Percentiles rank a stretch among this genome's conserved stretches.
Evolutionary conservation across 345 rosid species (phyloP).

Genomic region (Trapa bicornis): DNA sequence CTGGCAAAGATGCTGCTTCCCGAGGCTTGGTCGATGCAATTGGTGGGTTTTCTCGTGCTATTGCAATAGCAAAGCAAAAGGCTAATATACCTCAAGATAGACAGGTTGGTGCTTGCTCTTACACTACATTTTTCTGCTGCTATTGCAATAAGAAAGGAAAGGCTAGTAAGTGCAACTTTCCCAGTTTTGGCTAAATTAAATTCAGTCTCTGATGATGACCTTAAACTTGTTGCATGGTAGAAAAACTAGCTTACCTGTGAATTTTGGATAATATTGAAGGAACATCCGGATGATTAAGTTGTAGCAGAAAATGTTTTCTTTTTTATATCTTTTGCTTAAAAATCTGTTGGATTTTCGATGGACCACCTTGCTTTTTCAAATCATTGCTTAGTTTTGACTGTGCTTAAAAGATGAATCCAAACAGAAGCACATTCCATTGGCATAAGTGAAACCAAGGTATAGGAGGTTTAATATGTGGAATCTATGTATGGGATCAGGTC

Average conservation of each 20-base stretch:
- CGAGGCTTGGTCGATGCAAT: slow-evolving; percentile 75
- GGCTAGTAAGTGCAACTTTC: too few species aligned
- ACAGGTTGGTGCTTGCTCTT: slow-evolving; percentile 21
- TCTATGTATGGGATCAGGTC: slow-evolving; percentile 32
- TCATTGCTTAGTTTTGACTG: too few species aligned
- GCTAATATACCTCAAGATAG: slow-evolving; percentile 60
- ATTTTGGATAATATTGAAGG: neutral
- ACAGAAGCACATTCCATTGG: too few species aligned
- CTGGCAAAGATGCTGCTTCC: slow-evolving; percentile 78
- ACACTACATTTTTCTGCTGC: neutral
- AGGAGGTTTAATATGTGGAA: neutral
- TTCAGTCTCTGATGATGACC: neutral
- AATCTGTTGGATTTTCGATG: neutral
- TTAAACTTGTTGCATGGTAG: neutral
- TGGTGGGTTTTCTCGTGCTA: slow-evolving; percentile 75
- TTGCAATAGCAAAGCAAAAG: slow-evolving; percentile 79
- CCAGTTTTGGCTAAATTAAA: neutral
- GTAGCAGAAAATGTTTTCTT: neutral
- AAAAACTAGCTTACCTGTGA: neutral
- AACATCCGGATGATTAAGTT: neutral
- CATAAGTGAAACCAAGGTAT: neutral
- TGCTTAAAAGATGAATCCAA: too few species aligned
- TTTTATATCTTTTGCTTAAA: neutral
- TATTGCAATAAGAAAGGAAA: too few species aligned
- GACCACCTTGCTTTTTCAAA: neutral